These are phyloP conservation scores for Keithomyces neogunnii DNA, from an alignment of 2,329 filamentous ascomycete species.

Conservation along the genomic window DNA sequence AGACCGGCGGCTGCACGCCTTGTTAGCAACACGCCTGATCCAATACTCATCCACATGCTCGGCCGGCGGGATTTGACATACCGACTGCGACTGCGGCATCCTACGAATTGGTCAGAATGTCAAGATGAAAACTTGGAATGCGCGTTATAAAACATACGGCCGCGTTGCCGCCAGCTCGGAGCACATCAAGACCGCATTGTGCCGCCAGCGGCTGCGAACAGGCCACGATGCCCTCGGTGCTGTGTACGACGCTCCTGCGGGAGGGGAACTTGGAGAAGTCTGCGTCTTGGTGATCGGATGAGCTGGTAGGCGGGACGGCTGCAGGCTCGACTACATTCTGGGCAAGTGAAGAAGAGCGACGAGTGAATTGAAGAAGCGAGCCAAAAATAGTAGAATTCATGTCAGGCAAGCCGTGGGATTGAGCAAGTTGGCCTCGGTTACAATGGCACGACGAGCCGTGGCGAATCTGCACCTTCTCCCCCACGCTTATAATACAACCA, in stretches of 20 bases:
- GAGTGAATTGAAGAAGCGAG: too few species aligned
- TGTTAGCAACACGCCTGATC: background rate
- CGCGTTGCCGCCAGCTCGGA: constrained; percentile 87
- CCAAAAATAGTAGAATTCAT: too few species aligned
- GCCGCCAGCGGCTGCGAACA: constrained; percentile 86
- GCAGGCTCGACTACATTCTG: too few species aligned
- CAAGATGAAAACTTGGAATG: constrained; percentile 1
- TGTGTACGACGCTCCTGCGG: constrained; percentile 85
- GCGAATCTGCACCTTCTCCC: too few species aligned
- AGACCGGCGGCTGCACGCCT: constrained; percentile 65
- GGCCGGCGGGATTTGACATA: constrained; percentile 23
- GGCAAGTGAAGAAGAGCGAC: too few species aligned
- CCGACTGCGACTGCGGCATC: constrained; percentile 93
- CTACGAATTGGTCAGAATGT: constrained; percentile 31
- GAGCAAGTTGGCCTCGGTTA: too few species aligned
- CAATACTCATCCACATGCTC: background rate
- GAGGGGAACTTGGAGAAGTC: constrained; percentile 62
- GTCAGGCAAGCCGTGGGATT: too few species aligned
- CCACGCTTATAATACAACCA: too few species aligned
- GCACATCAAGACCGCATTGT: constrained; percentile 74
- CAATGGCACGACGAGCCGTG: too few species aligned
- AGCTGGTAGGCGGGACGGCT: constrained; percentile 38
- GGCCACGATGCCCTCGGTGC: constrained; percentile 82
- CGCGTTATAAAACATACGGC: constrained; percentile 52
- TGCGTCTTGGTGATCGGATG: constrained; percentile 37